phyloP scores from a whole-genome alignment of 192 early-diverging fungal species.

The Umbelopsis sp. region DNA sequence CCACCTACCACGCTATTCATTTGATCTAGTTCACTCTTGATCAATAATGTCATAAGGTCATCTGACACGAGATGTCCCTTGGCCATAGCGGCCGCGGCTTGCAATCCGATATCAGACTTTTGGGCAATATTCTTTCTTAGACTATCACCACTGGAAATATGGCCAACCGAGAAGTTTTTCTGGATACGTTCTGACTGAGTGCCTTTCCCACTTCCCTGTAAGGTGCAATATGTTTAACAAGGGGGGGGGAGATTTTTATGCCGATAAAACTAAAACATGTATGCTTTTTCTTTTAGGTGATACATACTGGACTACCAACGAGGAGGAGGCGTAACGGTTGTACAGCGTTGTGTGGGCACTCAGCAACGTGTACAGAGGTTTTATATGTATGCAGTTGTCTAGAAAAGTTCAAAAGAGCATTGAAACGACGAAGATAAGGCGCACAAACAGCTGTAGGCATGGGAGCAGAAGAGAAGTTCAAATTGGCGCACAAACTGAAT shows the following conservation, averaged over 20 bases:
- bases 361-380: slow-evolving; percentile 16
- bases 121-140: slow-evolving; percentile 80
- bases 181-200: slow-evolving; percentile 84
- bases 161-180: slow-evolving; percentile 62
- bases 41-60: slow-evolving; percentile 64
- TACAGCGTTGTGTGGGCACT: slow-evolving; percentile 28
- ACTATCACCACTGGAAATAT: slow-evolving; percentile 88
- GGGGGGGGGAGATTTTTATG: background rate
- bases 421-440: slow-evolving; percentile 13
- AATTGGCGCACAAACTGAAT: background rate
- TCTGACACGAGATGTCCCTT: slow-evolving; percentile 71
- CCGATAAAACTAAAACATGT: background rate
- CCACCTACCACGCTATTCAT: slow-evolving; percentile 42
- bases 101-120: slow-evolving; percentile 60
- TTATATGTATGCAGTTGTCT: slow-evolving; percentile 11
- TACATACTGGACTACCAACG: slow-evolving; percentile 73
- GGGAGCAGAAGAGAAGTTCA: slow-evolving; percentile 13
- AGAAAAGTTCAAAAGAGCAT: slow-evolving; percentile 9
- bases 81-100: slow-evolving; percentile 56
- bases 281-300: slow-evolving; percentile 11
- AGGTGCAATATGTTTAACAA: slow-evolving; percentile 12
- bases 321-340: slow-evolving; percentile 68
- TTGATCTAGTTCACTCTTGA: slow-evolving; percentile 61
- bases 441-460: slow-evolving; percentile 1
- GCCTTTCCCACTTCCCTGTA: slow-evolving; percentile 83